Conservation (phyloP, 108 stramenopile genomes). For the Seminavis robusta region DNA sequence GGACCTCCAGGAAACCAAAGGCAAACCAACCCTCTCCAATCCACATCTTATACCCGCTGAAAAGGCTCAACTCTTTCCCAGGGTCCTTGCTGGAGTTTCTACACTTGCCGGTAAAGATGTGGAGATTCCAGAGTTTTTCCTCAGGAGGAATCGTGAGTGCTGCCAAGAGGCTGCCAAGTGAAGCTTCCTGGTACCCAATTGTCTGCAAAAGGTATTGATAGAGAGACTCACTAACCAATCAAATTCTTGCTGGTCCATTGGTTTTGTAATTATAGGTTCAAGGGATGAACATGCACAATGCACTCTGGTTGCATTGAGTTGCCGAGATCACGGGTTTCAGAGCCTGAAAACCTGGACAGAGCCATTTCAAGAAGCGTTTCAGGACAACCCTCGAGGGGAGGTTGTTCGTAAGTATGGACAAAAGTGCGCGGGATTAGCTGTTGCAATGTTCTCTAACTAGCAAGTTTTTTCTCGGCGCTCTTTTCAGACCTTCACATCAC, state of each 20-base stretch:
- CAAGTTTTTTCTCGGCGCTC: too few species aligned
- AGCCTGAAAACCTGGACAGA: constrained; percentile 67
- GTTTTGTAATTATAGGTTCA: neutral
- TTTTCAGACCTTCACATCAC: constrained; percentile 21
- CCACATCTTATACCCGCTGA: constrained; percentile 51
- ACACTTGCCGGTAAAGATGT: constrained; percentile 31
- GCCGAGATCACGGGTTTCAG: constrained; percentile 72
- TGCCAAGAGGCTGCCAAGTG: neutral
- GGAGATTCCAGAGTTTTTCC: constrained; percentile 63
- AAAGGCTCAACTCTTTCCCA: constrained; percentile 68
- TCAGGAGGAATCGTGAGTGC: constrained; percentile 54
- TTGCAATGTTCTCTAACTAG: too few species aligned
- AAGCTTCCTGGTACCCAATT: too few species aligned
- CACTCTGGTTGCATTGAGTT: constrained; percentile 74
- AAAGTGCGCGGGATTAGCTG: too few species aligned
- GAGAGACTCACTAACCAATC: too few species aligned
- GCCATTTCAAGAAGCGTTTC: constrained; percentile 59
- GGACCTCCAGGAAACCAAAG: constrained; percentile 56
- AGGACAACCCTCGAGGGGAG: constrained; percentile 15
- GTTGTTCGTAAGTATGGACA: too few species aligned
- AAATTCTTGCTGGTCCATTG: neutral
- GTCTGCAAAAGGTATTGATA: too few species aligned
- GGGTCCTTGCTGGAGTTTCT: constrained; percentile 12
- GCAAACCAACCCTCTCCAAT: constrained; percentile 70
- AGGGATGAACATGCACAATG: constrained; percentile 30